phyloP scores from a whole-genome alignment of 148 eudicot genomes.

The Vaccinium darrowii region DNA sequence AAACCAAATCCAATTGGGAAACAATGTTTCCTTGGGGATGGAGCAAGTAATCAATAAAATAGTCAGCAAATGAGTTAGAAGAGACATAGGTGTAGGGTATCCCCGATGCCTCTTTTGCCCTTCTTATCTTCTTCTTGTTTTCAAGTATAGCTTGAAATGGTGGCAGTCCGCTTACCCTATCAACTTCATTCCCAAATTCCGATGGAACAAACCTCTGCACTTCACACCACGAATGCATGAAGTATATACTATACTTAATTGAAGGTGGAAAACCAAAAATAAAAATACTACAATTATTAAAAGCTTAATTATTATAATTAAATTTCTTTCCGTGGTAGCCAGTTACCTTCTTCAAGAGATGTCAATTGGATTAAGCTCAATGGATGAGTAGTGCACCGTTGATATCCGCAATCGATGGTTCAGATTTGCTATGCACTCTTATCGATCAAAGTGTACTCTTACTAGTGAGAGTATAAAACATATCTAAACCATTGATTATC shows the following conservation, averaged over 20 bases:
- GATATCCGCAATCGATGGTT: too few species aligned
- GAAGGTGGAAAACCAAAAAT: neutral
- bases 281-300: neutral
- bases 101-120: conserved; percentile 27
- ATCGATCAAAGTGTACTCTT: too few species aligned
- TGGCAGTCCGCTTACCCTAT: conserved; percentile 25
- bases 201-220: conserved; percentile 31
- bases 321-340: too few species aligned
- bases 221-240: too few species aligned
- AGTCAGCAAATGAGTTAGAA: conserved; percentile 23
- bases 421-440: too few species aligned
- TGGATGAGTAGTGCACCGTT: too few species aligned
- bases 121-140: conserved; percentile 23
- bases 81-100: conserved; percentile 26
- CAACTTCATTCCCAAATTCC: conserved; percentile 31
- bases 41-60: conserved; percentile 25
- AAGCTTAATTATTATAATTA: too few species aligned
- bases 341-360: too few species aligned
- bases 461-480: too few species aligned
- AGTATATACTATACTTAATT: neutral
- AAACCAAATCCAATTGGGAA: conserved; percentile 25
- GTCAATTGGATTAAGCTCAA: too few species aligned
- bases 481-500: too few species aligned
- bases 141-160: conserved; percentile 20
- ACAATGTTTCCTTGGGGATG: conserved; percentile 19